Evolutionary conservation across 176 grass and related monocot genomes (phyloP), one percentile per base, ranked within the genome.

Genomic region (Avena eriantha): DNA sequence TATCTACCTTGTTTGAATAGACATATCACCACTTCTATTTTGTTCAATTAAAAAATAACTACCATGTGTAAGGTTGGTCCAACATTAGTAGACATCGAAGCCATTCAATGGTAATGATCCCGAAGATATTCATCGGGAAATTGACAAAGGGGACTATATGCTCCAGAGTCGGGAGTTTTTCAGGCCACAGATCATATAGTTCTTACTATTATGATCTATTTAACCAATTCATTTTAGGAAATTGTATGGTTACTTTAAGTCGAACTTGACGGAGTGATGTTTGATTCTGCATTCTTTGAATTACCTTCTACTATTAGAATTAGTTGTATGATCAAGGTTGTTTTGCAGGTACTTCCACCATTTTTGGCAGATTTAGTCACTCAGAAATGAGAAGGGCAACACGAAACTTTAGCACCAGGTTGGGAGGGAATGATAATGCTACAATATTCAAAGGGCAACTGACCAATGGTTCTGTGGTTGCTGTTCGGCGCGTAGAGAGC

Each of bases 351-450:
- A 82, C 73, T 79, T 88, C 88, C 43, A 63, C 69, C 16, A 89
- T 95, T 82, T 95, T 94, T 82, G 67, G 73, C 46, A 92, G 84
- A 84, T 95, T 91, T 56, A 98, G 69, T 88, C 83, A 92, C 82
- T 86, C 84, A 69, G 93, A 95, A 90, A 91, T 92, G 65, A 98
- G 88, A 86, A 98, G 85, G 70, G 96, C 96, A 47, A 94, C 96
- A 55, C 54, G 21, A 67, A 98, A 94, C 69, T 98, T 98, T 54
- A 85, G 90, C 55, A 82, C 24, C 1, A 77, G 78, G 12, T 84
- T 95, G 69, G 93, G 88, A 85, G 86, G 80, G 69, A 88, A 79
- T 72, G 81, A 90, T 91, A 89, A 75, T 59, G 84, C 90, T 78
- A 85, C 24, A 21, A 61, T 94, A 82, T 98, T 90, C 84, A 92